Base-by-base conservation (phyloP, 805 yeast species). In the Hemisphaericaspora nanyangensis region DNA sequence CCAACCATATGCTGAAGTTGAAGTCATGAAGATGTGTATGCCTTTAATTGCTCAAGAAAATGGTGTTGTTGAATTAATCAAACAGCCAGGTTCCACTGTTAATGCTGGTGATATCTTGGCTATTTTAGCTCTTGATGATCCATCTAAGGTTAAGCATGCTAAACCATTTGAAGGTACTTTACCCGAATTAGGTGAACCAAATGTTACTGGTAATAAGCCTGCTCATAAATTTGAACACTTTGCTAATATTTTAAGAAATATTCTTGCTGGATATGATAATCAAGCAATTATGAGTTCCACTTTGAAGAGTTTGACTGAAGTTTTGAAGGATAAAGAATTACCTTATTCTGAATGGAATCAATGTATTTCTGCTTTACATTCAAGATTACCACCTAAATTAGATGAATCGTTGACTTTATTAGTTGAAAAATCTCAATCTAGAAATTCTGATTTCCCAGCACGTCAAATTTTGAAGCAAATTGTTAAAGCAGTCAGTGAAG, bases 21-120 rank as follows among this genome's bases (percentile, higher is more conserved):
- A 93, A 70, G 99, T 93, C 50, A 93, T 93, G 99, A 93, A 93
- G 68, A 93, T 93, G 99, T 89, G 90, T 66, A 93, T 93, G 97
- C 97, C 99, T 36, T 76, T 93, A 54, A 70, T 90, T 56, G 91
- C 97, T 16, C 87, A 82, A 63, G 99, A 91, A 63, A 84, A 85
- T 55, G 99, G 99, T 75, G 72, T 77, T 42, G 86, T 90, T 38
- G 97, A 91, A 69, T 70, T 89, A 31, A 80, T 93, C 59, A 91
- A 93, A 65, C 99, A 93, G 70, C 98, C 99, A 7, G 99, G 99
- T 38, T 84, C 98, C n/a, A 88, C 95, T 19, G 84, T 93, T 43
- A 79, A 79, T 52, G 97, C 97, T 35, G 99, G 99, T 68, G 99
- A 93, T 58, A 91, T 95, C 45, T 77, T 93, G 59, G 99, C 97